Conservation (phyloP, 192 early-diverging fungal genomes). For the Chytriomyces confervae region DNA sequence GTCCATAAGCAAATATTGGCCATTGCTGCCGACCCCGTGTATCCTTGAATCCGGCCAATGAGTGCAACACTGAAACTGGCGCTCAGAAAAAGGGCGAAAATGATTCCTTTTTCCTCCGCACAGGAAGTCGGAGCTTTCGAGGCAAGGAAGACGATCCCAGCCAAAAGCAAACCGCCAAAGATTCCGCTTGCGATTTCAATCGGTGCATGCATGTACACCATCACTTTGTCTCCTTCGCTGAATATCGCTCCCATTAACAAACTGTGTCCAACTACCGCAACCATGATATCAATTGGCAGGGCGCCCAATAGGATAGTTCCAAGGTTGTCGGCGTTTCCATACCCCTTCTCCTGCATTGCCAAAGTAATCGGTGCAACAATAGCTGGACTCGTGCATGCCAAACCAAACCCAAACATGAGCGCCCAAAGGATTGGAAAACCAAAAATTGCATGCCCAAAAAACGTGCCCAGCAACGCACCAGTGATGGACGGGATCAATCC, state of each 20-base stretch:
- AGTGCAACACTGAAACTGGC: not conserved
- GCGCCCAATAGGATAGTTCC: not conserved
- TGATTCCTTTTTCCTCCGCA: not conserved
- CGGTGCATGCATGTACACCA: conserved; percentile 5
- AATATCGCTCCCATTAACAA: not conserved
- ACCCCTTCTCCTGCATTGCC: conserved; percentile 4
- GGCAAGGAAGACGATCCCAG: not conserved
- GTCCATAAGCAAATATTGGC: conserved; percentile 9
- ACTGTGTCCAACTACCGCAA: not conserved
- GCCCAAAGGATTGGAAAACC: conserved; percentile 1
- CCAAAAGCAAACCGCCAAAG: not conserved
- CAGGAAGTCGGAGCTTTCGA: not conserved
- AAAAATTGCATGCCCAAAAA: not conserved
- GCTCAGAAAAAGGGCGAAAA: not conserved
- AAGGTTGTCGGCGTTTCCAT: not conserved
- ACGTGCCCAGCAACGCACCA: not conserved
- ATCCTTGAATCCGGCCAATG: not conserved
- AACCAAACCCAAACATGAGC: conserved; percentile 3
- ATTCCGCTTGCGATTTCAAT: conserved; percentile 1
- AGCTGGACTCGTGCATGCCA: conserved; percentile 5
- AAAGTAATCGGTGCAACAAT: not conserved
- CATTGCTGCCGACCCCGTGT: conserved; percentile 7
- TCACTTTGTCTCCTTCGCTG: not conserved
- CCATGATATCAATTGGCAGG: conserved; percentile 6
- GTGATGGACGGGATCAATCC: conserved; percentile 8